phyloP scores from a whole-genome alignment of 2,329 filamentous ascomycete genomes.

The Beauveria brongniartii region DNA sequence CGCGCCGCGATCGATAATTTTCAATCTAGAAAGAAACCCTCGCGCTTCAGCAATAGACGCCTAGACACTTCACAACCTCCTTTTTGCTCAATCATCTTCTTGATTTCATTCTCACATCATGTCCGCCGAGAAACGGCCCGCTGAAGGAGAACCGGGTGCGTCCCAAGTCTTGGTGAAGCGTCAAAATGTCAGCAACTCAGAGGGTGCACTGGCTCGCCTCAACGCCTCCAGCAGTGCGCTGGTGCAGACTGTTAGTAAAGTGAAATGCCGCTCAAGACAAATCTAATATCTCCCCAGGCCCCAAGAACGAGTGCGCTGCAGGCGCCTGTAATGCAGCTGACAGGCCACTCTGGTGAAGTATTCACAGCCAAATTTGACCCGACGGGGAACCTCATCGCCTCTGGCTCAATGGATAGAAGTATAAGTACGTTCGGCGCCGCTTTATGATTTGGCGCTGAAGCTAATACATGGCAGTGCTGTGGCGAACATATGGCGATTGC shows the following conservation, averaged over 20 bases:
- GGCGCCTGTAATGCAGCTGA: conserved; percentile 89
- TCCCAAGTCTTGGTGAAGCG: conserved; percentile 83
- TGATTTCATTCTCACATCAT: conserved; percentile 37
- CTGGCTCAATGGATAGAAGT: conserved; percentile 87
- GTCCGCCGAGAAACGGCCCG: conserved; percentile 87
- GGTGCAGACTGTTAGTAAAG: conserved; percentile 40
- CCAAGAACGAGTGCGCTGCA: conserved; percentile 75
- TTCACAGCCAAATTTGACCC: conserved; percentile 88
- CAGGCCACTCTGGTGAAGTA: conserved; percentile 75
- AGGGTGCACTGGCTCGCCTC: conserved; percentile 40
- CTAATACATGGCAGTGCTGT: conserved; percentile 58
- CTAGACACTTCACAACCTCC: neutral
- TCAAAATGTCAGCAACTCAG: conserved; percentile 56
- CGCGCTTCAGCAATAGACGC: neutral
- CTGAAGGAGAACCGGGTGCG: conserved; percentile 72
- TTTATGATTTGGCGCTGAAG: neutral
- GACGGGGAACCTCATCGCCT: conserved; percentile 80
- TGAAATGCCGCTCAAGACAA: neutral
- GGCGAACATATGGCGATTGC: conserved; percentile 86
- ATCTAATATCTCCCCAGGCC: conserved; percentile 42
- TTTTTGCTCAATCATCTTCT: neutral
- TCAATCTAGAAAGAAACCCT: neutral
- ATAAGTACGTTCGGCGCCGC: conserved; percentile 54
- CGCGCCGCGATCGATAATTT: conserved; percentile 5
- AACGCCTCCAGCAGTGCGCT: conserved; percentile 43